Evolutionary conservation across 495 filamentous ascomycete species (phyloP).

Genomic region (Aspergillus sparsus): DNA sequence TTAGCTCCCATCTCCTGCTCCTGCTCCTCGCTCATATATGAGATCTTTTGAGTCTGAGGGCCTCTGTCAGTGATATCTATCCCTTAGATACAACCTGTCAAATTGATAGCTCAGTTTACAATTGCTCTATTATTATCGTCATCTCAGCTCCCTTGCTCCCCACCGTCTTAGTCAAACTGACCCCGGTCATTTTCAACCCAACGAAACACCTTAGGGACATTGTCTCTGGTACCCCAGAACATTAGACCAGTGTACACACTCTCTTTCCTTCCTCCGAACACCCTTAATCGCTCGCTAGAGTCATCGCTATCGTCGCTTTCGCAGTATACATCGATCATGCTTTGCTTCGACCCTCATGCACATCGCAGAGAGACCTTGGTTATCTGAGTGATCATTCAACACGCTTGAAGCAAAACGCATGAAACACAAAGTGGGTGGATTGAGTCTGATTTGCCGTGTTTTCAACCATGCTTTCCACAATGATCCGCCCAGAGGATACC

Average conservation of each 20-base stretch:
- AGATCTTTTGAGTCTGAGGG: constrained; percentile 14
- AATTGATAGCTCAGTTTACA: constrained; percentile 20
- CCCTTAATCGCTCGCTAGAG: background rate
- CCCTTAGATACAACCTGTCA: constrained; percentile 24
- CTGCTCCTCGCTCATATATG: constrained; percentile 13
- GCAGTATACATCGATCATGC: constrained; percentile 27
- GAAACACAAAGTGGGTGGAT: constrained; percentile 5
- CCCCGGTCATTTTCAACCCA: constrained; percentile 21
- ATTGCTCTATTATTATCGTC: constrained; percentile 9
- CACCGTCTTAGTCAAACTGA: constrained; percentile 12
- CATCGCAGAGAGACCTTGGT: constrained; percentile 19
- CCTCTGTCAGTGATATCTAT: constrained; percentile 8
- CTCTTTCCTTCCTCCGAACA: constrained; percentile 3
- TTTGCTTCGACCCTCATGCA: constrained; percentile 19
- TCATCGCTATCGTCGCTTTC: constrained; percentile 11
- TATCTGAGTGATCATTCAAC: constrained; percentile 22
- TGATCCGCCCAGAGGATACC: constrained; percentile 44
- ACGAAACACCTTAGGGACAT: constrained; percentile 19
- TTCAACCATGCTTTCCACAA: constrained; percentile 39
- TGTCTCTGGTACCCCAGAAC: constrained; percentile 18
- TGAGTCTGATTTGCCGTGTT: constrained; percentile 3
- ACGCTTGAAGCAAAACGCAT: constrained; percentile 9
- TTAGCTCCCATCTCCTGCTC: constrained; percentile 11
- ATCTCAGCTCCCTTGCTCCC: constrained; percentile 13
- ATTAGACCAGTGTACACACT: background rate